A percentile compares a stretch with the other conserved stretches of the same genome.
Conservation (phyloP, 495 filamentous ascomycete species). For the Penicillium tannophilum region DNA sequence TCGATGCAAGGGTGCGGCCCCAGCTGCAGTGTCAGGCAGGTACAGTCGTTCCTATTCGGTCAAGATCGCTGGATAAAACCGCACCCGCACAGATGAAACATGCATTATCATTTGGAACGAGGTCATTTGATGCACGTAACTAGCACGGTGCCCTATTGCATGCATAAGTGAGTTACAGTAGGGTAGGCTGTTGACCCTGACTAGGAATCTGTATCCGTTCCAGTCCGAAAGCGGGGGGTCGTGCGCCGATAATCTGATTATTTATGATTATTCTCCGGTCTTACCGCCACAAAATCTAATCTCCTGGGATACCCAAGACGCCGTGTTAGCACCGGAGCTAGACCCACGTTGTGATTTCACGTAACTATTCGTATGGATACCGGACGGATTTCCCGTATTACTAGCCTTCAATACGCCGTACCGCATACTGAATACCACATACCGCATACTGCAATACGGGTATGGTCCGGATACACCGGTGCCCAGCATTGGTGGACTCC, state of each 20-base stretch:
- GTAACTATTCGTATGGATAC: background rate
- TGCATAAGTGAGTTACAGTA: constrained; percentile 3
- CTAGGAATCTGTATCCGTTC: background rate
- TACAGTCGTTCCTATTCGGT: background rate
- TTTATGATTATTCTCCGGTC: background rate
- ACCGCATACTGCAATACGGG: background rate
- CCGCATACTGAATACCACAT: background rate
- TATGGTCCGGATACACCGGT: background rate
- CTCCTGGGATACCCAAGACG: background rate
- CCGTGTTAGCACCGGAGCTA: background rate
- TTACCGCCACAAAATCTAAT: background rate
- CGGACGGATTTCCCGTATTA: background rate
- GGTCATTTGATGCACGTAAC: background rate
- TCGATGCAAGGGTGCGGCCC: no score
- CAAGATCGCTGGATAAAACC: background rate
- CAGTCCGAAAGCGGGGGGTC: constrained; percentile 1
- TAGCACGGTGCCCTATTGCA: background rate
- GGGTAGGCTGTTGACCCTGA: background rate
- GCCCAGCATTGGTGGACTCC: no score
- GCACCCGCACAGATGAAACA: background rate
- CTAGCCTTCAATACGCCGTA: background rate
- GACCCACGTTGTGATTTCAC: constrained; percentile 1
- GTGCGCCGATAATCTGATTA: constrained; percentile 1
- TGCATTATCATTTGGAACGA: background rate
- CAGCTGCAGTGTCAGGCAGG: background rate